Conservation (phyloP, 148 eudicot genomes). For the Dianthus caryophyllus region DNA sequence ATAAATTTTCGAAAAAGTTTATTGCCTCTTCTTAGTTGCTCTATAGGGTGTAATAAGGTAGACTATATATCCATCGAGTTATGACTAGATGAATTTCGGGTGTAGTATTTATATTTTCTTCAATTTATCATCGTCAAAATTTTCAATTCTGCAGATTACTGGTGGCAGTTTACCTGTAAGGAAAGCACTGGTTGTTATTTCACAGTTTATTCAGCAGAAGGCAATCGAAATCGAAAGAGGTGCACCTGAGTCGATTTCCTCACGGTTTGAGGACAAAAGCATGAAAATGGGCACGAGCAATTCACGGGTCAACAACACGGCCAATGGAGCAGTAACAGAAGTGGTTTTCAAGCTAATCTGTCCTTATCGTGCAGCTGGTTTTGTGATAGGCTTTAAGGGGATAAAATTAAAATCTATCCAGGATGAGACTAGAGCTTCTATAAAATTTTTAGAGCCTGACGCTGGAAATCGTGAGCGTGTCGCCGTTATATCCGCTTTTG, state of each 20-base stretch:
- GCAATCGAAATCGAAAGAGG: conserved; percentile 4
- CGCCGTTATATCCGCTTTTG: conserved; percentile 38
- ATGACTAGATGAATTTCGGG: background rate
- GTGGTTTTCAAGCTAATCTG: conserved; percentile 46
- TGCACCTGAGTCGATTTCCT: conserved; percentile 10
- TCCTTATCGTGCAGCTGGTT: conserved; percentile 36
- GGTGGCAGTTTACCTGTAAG: conserved; percentile 40
- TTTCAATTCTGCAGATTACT: conserved; percentile 31
- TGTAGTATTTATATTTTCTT: too few relatives aligned
- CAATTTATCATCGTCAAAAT: background rate
- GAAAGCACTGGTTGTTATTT: conserved; percentile 42
- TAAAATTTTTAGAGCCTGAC: conserved; percentile 28
- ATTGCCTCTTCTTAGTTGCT: too few relatives aligned
- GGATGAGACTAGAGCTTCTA: conserved; percentile 45
- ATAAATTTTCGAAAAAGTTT: too few relatives aligned
- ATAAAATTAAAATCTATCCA: conserved; percentile 35
- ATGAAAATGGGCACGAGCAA: background rate
- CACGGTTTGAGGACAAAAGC: conserved; percentile 10
- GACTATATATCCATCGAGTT: too few relatives aligned
- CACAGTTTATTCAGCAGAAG: conserved; percentile 38
- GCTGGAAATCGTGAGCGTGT: conserved; percentile 36
- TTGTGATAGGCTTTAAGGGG: conserved; percentile 44
- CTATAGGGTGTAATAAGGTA: too few relatives aligned
- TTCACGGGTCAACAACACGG: background rate
- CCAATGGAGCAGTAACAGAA: conserved; percentile 24